phyloP scores from a whole-genome alignment of 108 stramenopile species.

The Cyclotella baltica region DNA sequence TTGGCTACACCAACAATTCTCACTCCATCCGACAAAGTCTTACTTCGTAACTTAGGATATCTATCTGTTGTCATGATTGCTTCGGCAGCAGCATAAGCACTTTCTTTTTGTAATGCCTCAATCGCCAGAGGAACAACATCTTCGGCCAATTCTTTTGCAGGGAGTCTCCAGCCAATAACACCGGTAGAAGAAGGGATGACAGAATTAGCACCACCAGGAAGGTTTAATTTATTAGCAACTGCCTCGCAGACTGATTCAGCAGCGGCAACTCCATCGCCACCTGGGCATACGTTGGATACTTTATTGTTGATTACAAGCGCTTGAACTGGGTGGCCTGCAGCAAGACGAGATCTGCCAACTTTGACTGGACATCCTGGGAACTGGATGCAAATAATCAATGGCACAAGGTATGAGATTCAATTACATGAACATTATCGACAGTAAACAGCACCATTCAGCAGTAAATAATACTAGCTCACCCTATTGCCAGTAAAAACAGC shows the following conservation, averaged over 20 bases:
- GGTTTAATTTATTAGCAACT: constrained; percentile 77
- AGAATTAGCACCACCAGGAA: constrained; percentile 70
- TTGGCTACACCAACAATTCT: constrained; percentile 90
- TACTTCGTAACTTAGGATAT: constrained; percentile 84
- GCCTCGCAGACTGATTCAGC: constrained; percentile 89
- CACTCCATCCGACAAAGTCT: constrained; percentile 82
- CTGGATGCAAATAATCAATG: constrained; percentile 24
- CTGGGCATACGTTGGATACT: constrained; percentile 95
- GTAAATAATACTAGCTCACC: constrained; percentile 53
- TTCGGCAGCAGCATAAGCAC: constrained; percentile 84
- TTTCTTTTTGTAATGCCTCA: constrained; percentile 75
- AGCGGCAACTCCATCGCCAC: constrained; percentile 88
- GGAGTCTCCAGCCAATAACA: constrained; percentile 98
- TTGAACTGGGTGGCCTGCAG: constrained; percentile 80
- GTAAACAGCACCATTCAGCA: neutral
- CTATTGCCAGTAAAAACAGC: constrained; percentile 88
- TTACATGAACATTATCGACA: neutral
- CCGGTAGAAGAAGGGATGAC: constrained; percentile 95
- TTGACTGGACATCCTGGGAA: constrained; percentile 95
- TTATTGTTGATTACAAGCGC: constrained; percentile 97
- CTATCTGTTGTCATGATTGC: constrained; percentile 91
- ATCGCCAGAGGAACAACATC: constrained; percentile 84
- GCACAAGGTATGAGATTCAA: neutral
- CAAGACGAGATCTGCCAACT: constrained; percentile 85
- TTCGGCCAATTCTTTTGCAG: constrained; percentile 85